Conservation (phyloP, 2,329 filamentous ascomycete genomes). For the Trichoderma sp. region DNA sequence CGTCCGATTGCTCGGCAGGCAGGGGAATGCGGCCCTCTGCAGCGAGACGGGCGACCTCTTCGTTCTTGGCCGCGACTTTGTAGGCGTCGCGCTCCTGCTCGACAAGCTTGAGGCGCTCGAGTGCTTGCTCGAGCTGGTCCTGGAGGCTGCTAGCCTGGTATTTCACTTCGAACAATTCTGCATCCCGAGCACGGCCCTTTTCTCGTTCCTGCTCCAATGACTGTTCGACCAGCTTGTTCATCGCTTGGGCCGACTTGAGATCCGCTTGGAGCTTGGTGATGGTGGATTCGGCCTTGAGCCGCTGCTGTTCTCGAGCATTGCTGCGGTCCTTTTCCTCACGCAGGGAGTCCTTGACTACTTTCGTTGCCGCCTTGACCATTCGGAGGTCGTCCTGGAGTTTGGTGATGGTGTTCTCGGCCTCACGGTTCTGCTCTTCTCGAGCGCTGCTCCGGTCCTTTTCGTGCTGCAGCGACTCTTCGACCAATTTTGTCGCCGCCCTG, state of each 20-base stretch:
- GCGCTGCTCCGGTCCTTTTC: constrained; percentile 64
- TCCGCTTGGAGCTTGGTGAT: constrained; percentile 73
- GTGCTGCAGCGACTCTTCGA: constrained; percentile 61
- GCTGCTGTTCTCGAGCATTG: constrained; percentile 53
- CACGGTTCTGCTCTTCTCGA: constrained; percentile 72
- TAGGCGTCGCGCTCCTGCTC: constrained; percentile 76
- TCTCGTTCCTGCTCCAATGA: constrained; percentile 65
- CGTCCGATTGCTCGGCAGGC: constrained; percentile 58
- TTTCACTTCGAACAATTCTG: constrained; percentile 69
- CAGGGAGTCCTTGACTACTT: constrained; percentile 65
- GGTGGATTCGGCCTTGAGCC: constrained; percentile 71
- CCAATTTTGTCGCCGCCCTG: constrained; percentile 55
- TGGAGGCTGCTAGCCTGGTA: constrained; percentile 67
- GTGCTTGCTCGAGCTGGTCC: constrained; percentile 66
- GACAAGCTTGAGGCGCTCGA: constrained; percentile 64
- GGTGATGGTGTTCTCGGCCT: constrained; percentile 66
- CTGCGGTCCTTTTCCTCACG: constrained; percentile 14
- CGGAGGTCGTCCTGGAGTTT: constrained; percentile 75
- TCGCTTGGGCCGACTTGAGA: constrained; percentile 62
- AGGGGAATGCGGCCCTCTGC: constrained; percentile 71
- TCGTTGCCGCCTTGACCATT: constrained; percentile 54
- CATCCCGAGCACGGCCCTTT: constrained; percentile 62
- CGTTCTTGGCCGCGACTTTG: constrained; percentile 70
- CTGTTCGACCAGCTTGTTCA: constrained; percentile 59
- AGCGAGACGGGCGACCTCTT: constrained; percentile 72